Evolutionary conservation across 73 alveolate species (phyloP), one percentile per base, ranked within the genome.

Genomic region (Blepharisma stoltei): DNA sequence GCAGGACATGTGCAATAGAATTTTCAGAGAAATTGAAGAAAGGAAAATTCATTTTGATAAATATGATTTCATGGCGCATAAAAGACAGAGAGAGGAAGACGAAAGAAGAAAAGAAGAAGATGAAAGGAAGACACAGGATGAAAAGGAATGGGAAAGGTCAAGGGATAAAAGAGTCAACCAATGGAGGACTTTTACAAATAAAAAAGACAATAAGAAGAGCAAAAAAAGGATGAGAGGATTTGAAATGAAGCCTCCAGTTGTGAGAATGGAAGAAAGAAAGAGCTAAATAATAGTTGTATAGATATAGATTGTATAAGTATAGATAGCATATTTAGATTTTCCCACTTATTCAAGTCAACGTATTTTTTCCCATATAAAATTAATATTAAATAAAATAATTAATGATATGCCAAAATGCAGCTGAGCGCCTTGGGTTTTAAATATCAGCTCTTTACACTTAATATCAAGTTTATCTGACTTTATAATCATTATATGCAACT

Each of bases 131-230:
- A 68, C 80, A 7, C 71, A 69, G 55, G 95, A 88, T 54, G 98
- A 96, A 85, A 96, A 96, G 55, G 96, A 91, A 48, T 96, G 99
- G 99, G 98, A 94, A 71, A 90, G 85, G 37, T 87, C 87, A 47
- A 80, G 99, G 77, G 98, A 96, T 83, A 90, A 89, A 70, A 88
- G 99, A 78, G 98, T 91, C 7, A 83, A 87, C 69, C 81, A 85
- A 54, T 96, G 99, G 99, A 90, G 97, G 86, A 84, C 86, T 53
- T 96, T 96, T 70, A 84, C 86, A 52, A 85, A 80, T 37, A 90
- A 95, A 85, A 85, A 87, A 79, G 82, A 76, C 73, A 83, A 89
- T 38, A 60, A 60, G 5, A 18, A 8, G 2, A 38, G 81, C 76
- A 75, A 65, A 81, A 76, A 68, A 82, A 78, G 83, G 68, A 76